Evolutionary conservation across 305 asterid species (phyloP).

Genomic region (Fraxinus platypoda): DNA sequence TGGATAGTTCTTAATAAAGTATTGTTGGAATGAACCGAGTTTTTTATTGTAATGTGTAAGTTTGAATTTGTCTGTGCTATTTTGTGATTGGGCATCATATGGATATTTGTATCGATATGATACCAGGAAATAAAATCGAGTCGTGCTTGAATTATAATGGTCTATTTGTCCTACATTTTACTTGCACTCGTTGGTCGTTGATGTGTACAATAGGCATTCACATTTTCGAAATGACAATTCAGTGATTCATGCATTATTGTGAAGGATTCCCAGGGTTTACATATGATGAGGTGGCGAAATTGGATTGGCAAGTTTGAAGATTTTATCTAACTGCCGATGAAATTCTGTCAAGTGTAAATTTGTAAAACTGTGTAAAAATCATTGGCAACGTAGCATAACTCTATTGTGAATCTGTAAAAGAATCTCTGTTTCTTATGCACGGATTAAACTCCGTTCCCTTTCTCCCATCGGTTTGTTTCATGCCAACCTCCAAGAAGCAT

Average conservation of each 20-base stretch:
- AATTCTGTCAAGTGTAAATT: too few species aligned
- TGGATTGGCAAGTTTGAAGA: too few species aligned
- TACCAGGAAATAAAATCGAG: background rate
- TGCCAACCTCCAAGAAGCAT: background rate
- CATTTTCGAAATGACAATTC: background rate
- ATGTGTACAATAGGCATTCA: background rate
- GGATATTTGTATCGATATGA: background rate
- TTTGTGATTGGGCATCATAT: background rate
- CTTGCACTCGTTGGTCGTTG: background rate
- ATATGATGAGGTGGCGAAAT: too few species aligned
- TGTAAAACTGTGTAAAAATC: too few species aligned
- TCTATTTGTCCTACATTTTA: background rate
- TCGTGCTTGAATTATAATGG: background rate
- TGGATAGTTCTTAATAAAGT: slow-evolving; percentile 25
- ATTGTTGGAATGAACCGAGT: slow-evolving; percentile 18
- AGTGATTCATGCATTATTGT: background rate
- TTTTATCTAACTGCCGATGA: too few species aligned
- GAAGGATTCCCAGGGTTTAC: too few species aligned
- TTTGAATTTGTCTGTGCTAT: background rate
- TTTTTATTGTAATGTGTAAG: slow-evolving; percentile 13
- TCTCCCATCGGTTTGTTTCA: background rate
- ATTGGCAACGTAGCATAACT: too few species aligned
- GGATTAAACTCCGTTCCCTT: background rate
- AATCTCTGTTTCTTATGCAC: background rate
- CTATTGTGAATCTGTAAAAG: too few species aligned